Evolutionary conservation across 768 basidiomycete species (phyloP).

Genomic region (Sporobolomyces roseus): DNA sequence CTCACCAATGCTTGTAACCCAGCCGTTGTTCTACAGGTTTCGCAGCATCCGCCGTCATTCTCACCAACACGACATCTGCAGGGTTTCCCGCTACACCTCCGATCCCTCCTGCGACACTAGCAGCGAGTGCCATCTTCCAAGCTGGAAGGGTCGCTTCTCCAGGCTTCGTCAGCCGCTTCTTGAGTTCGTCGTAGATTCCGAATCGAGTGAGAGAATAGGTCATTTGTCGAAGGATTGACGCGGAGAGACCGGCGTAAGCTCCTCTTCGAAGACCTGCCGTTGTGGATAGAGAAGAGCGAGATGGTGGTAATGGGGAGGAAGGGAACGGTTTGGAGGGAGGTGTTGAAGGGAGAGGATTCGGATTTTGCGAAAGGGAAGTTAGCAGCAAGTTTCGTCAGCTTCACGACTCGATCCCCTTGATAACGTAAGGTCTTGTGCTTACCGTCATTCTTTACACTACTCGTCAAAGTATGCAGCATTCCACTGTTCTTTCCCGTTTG

Average conservation of each 20-base stretch:
- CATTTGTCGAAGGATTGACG: slow-evolving; percentile 45
- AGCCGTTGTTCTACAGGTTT: slow-evolving; percentile 29
- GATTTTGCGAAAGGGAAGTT: background rate
- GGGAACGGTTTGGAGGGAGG: background rate
- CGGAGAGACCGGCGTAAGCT: slow-evolving; percentile 44
- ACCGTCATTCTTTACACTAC: slow-evolving; percentile 40
- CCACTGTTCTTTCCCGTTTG: slow-evolving; percentile 40
- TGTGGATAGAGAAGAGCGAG: background rate
- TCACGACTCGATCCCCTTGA: background rate
- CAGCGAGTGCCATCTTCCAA: slow-evolving; percentile 39
- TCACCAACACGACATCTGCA: slow-evolving; percentile 43
- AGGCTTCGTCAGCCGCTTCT: slow-evolving; percentile 21
- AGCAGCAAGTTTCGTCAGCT: background rate
- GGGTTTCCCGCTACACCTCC: slow-evolving; percentile 46
- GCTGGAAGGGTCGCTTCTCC: slow-evolving; percentile 16
- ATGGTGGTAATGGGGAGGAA: background rate
- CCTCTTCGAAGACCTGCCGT: slow-evolving; percentile 39
- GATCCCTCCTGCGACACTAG: slow-evolving; percentile 38
- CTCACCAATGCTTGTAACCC: slow-evolving; percentile 44
- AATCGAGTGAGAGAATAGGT: slow-evolving; percentile 45
- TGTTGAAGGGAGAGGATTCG: background rate
- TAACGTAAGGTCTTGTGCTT: background rate
- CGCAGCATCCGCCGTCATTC: slow-evolving; percentile 44
- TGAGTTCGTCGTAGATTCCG: slow-evolving; percentile 44
- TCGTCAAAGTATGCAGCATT: slow-evolving; percentile 35